Evolutionary conservation across 768 basidiomycete species (phyloP), one percentile per base, ranked within the genome.

Genomic region (Leucocoprinus leucothites): DNA sequence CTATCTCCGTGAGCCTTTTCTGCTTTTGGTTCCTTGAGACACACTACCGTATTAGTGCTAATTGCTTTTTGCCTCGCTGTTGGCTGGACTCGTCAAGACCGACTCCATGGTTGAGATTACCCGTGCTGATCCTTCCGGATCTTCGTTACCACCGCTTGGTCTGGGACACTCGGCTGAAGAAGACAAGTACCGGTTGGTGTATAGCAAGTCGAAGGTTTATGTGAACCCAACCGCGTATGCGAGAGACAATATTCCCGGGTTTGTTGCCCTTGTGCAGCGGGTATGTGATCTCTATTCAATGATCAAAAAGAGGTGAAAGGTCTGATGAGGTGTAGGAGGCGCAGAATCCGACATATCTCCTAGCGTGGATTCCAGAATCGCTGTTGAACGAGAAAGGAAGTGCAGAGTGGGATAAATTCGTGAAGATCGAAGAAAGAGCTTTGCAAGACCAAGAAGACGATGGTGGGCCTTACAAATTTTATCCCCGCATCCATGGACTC

Each of bases 311-410:
- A n/a, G n/a, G n/a, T n/a, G n/a, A n/a, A n/a, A n/a, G n/a, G n/a
- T 11, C 38, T 51, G 13, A 52, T 42, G 7, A 25, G 38, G 31
- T 2, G 42, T n/a, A 91, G 89, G 91, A 91, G 67, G 85, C 84
- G 31, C 67, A 78, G 7, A 89, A 86, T 65, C 86, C 91, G 9
- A 82, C 77, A 3, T 90, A 92, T 68, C 74, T 95, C 4, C 78
- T 98, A 1, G 90, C 91, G 1, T 98, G 96, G 96, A 90, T 98
- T 40, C 96, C 96, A 24, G 91, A 97, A 64, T 79, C 81, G 2
- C 69, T 97, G 35, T 73, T 97, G 50, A 84, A 89, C 56, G 87
- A 93, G 72, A 89, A 84, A 63, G 93, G 94, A 2, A 68, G 83
- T 4, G 78, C 81, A 0, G 94, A 98, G 69, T 91, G 90, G 84